These are phyloP conservation scores for Arabidopsis thaliana DNA, from an alignment of 345 rosid species.

Conservation along the genomic window TAIR10.1 NC_003070.9:2574001-2574500, in stretches of 20 bases:
- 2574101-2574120: slow-evolving; percentile 40
- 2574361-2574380: slow-evolving; percentile 85
- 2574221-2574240: slow-evolving; percentile 24
- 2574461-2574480: slow-evolving; percentile 93
- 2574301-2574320: slow-evolving; percentile 94
- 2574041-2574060: slow-evolving; percentile 28
- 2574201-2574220: slow-evolving; percentile 36
- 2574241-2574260: slow-evolving; percentile 31
- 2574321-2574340: slow-evolving; percentile 93
- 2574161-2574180: slow-evolving; percentile 22
- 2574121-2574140: slow-evolving; percentile 35
- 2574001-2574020: slow-evolving; percentile 24
- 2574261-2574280: slow-evolving; percentile 66
- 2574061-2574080: slow-evolving; percentile 19
- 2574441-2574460: slow-evolving; percentile 53
- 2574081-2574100: slow-evolving; percentile 40
- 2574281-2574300: slow-evolving; percentile 87
- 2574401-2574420: slow-evolving; percentile 4
- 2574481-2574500: slow-evolving; percentile 99
- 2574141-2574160: slow-evolving; percentile 32
- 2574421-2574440: slow-evolving; percentile 11
- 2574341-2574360: slow-evolving; percentile 97
- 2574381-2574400: slow-evolving; percentile 2
- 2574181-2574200: slow-evolving; percentile 2
- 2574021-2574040: slow-evolving; percentile 35